phyloP scores from a whole-genome alignment of 2,329 filamentous ascomycete genomes.

The Pseudocercospora crystallina region DNA sequence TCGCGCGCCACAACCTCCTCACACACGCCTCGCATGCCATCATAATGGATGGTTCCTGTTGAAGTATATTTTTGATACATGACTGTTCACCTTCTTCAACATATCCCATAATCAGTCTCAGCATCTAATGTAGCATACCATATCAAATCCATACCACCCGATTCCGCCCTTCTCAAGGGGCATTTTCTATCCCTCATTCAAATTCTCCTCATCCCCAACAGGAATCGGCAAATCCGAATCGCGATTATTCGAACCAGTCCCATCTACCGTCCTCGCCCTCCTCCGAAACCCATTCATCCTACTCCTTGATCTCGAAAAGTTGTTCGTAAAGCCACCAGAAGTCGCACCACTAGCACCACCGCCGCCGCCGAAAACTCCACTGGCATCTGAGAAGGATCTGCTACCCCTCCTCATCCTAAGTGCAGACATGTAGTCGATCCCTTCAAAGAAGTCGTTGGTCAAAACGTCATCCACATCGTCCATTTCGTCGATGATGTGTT shows the following conservation, averaged over 20 bases:
- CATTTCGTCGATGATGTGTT: slow-evolving; percentile 49
- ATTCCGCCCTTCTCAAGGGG: no score
- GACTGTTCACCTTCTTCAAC: no score
- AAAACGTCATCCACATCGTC: slow-evolving; percentile 51
- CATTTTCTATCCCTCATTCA: no score
- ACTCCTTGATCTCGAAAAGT: slow-evolving; percentile 14
- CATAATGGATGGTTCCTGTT: no score
- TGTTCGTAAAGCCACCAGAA: not conserved
- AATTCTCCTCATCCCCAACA: slow-evolving; percentile 5
- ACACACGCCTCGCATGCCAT: no score
- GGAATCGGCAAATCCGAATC: slow-evolving; percentile 7
- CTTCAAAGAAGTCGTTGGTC: slow-evolving; percentile 44
- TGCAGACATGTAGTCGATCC: slow-evolving; percentile 28
- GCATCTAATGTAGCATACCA: no score
- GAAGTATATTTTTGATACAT: no score
- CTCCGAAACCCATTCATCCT: slow-evolving; percentile 22
- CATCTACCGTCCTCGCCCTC: not conserved
- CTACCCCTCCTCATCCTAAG: slow-evolving; percentile 30
- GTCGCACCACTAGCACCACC: slow-evolving; percentile 1
- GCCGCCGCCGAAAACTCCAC: slow-evolving; percentile 22
- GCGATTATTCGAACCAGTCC: not conserved
- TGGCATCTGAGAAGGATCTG: slow-evolving; percentile 27
- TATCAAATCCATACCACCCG: no score
- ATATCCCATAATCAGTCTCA: no score
- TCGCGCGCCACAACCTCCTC: no score